phyloP scores from a whole-genome alignment of 2,329 filamentous ascomycete genomes.

The Lasiodiplodia hormozganensis region DNA sequence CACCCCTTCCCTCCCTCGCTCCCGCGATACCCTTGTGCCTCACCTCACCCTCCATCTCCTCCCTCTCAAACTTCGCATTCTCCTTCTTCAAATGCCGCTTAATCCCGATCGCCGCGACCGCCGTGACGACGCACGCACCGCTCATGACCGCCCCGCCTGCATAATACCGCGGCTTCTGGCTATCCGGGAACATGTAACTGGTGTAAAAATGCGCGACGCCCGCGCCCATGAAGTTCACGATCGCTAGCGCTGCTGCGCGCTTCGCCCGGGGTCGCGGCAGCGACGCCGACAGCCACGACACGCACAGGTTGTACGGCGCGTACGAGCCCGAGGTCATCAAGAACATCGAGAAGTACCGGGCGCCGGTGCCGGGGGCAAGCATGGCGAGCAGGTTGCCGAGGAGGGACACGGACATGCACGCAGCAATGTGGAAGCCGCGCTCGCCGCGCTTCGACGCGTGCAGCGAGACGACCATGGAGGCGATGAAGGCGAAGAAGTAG shows the following conservation, averaged over 20 bases:
- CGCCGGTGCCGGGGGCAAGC: slow-evolving; percentile 27
- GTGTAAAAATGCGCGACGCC: slow-evolving; percentile 9
- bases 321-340: slow-evolving; percentile 35
- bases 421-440: slow-evolving; percentile 2
- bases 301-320: slow-evolving; percentile 22
- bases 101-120: slow-evolving; percentile 30
- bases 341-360: slow-evolving; percentile 41
- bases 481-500: slow-evolving; percentile 35
- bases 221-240: slow-evolving; percentile 30
- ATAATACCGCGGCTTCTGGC: slow-evolving; percentile 31
- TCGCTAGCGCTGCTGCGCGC: slow-evolving; percentile 27
- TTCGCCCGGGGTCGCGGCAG: slow-evolving; percentile 29
- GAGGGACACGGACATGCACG: slow-evolving; percentile 13
- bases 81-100: slow-evolving; percentile 21
- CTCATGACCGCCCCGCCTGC: slow-evolving; percentile 29
- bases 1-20: slow-evolving; percentile 29
- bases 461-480: slow-evolving; percentile 26
- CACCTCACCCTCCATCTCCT: slow-evolving; percentile 30
- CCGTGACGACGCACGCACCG: slow-evolving; percentile 4
- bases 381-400: slow-evolving; percentile 21
- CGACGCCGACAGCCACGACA: neutral
- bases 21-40: slow-evolving; percentile 28
- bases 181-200: slow-evolving; percentile 30
- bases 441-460: slow-evolving; percentile 24
- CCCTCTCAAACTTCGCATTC: slow-evolving; percentile 32